These are phyloP conservation scores for Puccinia coronata DNA, from an alignment of 1,284 basidiomycete genomes.

Conservation along the genomic window DNA sequence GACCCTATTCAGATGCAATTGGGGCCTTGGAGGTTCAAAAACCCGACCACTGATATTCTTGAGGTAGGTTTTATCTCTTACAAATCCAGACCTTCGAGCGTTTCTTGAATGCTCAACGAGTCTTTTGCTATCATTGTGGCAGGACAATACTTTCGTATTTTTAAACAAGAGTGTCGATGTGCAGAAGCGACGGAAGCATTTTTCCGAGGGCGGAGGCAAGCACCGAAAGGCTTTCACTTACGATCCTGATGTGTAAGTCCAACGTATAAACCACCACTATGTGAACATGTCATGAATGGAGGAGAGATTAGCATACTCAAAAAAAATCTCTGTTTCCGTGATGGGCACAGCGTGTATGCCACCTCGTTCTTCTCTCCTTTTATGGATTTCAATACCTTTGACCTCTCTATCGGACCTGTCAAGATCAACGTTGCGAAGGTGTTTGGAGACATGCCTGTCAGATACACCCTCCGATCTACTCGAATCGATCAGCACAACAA, in stretches of 20 bases:
- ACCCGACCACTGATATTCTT: conserved; percentile 59
- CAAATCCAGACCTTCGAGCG: neutral
- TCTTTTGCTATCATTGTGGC: neutral
- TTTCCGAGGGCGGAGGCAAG: conserved; percentile 54
- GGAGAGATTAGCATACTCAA: conserved; percentile 51
- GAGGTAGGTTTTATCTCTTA: conserved; percentile 53
- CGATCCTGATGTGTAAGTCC: conserved; percentile 56
- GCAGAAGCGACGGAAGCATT: conserved; percentile 59
- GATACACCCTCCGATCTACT: conserved; percentile 60
- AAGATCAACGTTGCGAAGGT: conserved; percentile 52
- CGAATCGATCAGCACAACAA: conserved; percentile 48
- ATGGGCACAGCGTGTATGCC: conserved; percentile 51
- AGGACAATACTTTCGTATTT: conserved; percentile 61
- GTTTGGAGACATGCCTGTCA: conserved; percentile 59
- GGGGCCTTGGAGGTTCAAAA: conserved; percentile 60
- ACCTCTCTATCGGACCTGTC: conserved; percentile 52
- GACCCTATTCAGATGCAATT: conserved; percentile 56
- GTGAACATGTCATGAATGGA: too few species aligned
- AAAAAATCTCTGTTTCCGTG: conserved; percentile 16
- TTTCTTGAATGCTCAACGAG: neutral
- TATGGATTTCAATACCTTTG: conserved; percentile 55
- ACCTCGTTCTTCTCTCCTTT: conserved; percentile 54
- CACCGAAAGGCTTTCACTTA: conserved; percentile 57
- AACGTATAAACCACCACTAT: conserved; percentile 51
- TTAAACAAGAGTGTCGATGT: conserved; percentile 57